Evolutionary conservation across 2,329 filamentous ascomycete genomes (phyloP).

Genomic region (Colletotrichum graminicola): DNA sequence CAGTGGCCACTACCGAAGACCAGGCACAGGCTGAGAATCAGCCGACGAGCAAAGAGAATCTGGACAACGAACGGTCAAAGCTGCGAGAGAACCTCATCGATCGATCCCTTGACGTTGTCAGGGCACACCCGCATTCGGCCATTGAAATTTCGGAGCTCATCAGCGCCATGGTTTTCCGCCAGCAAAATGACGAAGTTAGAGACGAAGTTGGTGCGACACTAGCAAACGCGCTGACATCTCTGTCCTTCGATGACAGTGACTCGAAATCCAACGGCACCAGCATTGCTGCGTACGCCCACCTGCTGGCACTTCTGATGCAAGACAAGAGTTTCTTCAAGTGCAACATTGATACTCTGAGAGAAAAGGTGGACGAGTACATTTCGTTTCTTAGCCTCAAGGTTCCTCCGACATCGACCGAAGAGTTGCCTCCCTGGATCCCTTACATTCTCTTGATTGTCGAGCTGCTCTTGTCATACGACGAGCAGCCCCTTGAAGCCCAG

Average conservation of each 20-base stretch:
- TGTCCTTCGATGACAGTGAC: conserved; percentile 70
- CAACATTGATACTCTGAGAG: conserved; percentile 79
- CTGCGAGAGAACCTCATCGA: conserved; percentile 86
- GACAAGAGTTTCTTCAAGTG: conserved; percentile 84
- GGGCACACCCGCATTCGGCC: conserved; percentile 87
- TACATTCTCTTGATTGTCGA: conserved; percentile 92
- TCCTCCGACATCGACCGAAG: conserved; percentile 60
- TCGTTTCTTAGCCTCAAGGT: conserved; percentile 78
- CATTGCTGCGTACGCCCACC: conserved; percentile 90
- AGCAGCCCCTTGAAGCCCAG: conserved; percentile 79
- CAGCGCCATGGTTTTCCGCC: conserved; percentile 74
- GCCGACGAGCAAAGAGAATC: conserved; percentile 76
- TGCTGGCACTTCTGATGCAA: conserved; percentile 89
- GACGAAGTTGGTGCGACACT: conserved; percentile 86
- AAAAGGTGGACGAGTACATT: conserved; percentile 81
- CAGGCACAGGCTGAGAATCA: conserved; percentile 45
- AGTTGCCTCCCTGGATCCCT: conserved; percentile 91
- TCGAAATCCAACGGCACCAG: conserved; percentile 72
- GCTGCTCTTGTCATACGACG: conserved; percentile 89
- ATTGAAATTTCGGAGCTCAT: conserved; percentile 94
- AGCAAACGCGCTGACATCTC: conserved; percentile 83
- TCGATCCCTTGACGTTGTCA: conserved; percentile 89
- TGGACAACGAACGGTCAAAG: conserved; percentile 80
- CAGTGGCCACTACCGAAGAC: conserved; percentile 43
- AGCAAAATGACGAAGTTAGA: conserved; percentile 66